Percentiles rank a stretch among this genome's conserved stretches.
Conservation (phyloP, 192 early-diverging fungal species). For the Phlyctochytrium bullatum region DNA sequence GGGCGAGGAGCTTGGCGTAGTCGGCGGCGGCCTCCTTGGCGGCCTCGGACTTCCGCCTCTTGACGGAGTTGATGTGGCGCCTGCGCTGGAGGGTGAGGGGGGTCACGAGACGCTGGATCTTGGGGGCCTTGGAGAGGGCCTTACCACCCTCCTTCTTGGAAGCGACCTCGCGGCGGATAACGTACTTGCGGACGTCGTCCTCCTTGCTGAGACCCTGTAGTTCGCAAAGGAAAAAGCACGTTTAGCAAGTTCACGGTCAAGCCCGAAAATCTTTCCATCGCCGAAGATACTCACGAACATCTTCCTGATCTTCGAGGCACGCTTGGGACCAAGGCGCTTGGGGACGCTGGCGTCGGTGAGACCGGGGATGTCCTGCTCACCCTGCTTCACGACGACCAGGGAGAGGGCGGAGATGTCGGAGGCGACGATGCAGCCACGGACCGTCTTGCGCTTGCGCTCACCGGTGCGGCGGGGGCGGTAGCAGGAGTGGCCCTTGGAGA, state of each 20-base stretch:
- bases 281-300: conserved; percentile 73
- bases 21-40: conserved; percentile 74
- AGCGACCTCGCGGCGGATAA: conserved; percentile 94
- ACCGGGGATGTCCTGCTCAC: conserved; percentile 92
- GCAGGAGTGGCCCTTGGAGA: conserved; percentile 95
- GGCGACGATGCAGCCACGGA: conserved; percentile 97
- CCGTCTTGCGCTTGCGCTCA: conserved; percentile 99
- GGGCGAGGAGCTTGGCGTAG: conserved; percentile 77
- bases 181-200: conserved; percentile 99
- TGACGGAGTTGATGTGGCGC: conserved; percentile 82
- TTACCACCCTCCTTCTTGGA: conserved; percentile 83
- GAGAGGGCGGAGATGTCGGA: conserved; percentile 93
- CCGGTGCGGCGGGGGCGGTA: conserved; percentile 96
- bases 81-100: conserved; percentile 96
- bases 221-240: neutral
- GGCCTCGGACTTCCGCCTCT: conserved; percentile 78
- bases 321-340: conserved; percentile 99
- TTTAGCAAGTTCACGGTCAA: neutral
- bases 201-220: conserved; percentile 87
- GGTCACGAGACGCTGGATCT: conserved; percentile 98
- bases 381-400: conserved; percentile 94
- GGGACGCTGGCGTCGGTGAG: conserved; percentile 90
- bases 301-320: conserved; percentile 98
- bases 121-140: conserved; percentile 93
- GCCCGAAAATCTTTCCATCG: neutral